Conservation (phyloP, 345 rosid species). For the Lagerstroemia speciosa region DNA sequence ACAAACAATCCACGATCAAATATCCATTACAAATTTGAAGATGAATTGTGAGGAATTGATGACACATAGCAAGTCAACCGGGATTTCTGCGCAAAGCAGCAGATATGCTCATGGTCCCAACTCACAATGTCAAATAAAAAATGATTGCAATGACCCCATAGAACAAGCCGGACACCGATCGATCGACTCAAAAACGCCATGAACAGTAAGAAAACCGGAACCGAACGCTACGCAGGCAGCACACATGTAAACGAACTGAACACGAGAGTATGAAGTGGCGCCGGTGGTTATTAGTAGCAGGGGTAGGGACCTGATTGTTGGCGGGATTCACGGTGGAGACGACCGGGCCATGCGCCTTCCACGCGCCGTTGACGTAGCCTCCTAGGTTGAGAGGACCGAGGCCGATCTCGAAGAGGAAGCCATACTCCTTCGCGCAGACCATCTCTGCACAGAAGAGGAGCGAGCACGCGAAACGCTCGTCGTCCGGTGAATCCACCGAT, state of each 20-base stretch:
- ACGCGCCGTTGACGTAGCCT: constrained; percentile 56
- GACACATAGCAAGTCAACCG: neutral
- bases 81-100: neutral
- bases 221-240: neutral
- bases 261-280: neutral
- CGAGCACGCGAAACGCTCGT: neutral
- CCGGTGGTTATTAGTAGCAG: neutral
- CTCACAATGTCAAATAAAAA: neutral
- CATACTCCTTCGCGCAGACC: constrained; percentile 55
- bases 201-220: neutral
- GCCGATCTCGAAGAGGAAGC: constrained; percentile 77
- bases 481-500: neutral
- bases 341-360: constrained; percentile 70
- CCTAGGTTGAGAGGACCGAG: constrained; percentile 55
- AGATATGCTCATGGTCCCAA: neutral
- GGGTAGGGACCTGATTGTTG: constrained; percentile 56
- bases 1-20: neutral
- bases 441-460: constrained; percentile 25
- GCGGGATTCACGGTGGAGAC: constrained; percentile 67
- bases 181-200: neutral
- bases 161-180: neutral
- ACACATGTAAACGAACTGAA: neutral
- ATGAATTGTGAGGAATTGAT: neutral
- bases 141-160: neutral
- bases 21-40: neutral